Evolutionary conservation across 805 yeast genomes (phyloP), one percentile per base, ranked within the genome.

Genomic region (Torulaspora microellipsoides): DNA sequence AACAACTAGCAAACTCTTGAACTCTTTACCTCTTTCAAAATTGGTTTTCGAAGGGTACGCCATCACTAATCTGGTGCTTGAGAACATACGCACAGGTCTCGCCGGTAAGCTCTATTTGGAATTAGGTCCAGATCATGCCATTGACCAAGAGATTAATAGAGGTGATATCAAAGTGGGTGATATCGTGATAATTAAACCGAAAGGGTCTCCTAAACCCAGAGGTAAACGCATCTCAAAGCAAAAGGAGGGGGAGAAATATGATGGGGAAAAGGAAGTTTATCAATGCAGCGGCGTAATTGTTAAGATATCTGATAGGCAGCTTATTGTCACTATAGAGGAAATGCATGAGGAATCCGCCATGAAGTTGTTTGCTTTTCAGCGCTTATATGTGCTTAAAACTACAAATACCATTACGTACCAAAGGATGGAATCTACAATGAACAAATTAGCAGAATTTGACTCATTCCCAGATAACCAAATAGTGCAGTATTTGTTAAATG

Each of bases 1-100:
- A 34, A 71, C 71, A 31, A 73, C 77, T 1, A 55, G 70, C 3
- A 55, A 58, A 9, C 56, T 81, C 4, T 55, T 83, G 13, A 52
- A 71, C 1, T 52, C 75, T 0, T 62, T 76, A 10, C 67, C 91
- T 1, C 79, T 89, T 1, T 82, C 83, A 57, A 72, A 73, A 43
- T 69, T 91, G n/a, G 83, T 83, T 0, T 65, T 69, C 9, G 71
- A 77, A 40, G 97, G 96, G 0, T 67, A 85, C 20, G 97, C 97
- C 0, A 69, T 87, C 4, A 61, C 80, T 37, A 85, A 89, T 60
- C 67, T 91, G 37, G 59, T 67, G 0, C 66, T 83, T 11, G 72
- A 73, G n/a, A 78, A 79, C 43, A 64, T 85, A 2, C 70, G 83
- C 43, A 83, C 90, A 0, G 95, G 95, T 0, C 66, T 87, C 8